A percentile compares a stretch with the other conserved stretches of the same genome.
Evolutionary conservation across 106 monocot genomes (phyloP).

Genomic region (Apostasia shenzhenica): DNA sequence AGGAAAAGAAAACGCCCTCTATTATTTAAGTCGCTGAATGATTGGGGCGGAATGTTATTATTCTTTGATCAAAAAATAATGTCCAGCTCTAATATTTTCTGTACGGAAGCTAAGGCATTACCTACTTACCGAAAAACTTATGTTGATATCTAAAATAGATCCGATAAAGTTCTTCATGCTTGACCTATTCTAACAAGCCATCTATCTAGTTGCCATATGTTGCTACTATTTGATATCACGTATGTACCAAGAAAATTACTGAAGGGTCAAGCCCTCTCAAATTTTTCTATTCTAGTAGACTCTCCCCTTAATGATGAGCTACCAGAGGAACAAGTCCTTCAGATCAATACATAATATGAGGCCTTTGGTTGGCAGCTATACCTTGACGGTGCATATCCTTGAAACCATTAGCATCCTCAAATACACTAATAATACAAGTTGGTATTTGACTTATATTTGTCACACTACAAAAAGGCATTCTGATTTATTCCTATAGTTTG

Average conservation of each 20-base stretch:
- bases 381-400: conserved; percentile 2
- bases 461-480: neutral
- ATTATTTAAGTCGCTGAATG: too few relatives aligned
- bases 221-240: conserved; percentile 10
- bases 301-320: neutral
- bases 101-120: neutral
- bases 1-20: too few relatives aligned
- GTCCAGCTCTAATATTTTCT: neutral
- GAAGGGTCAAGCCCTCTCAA: neutral
- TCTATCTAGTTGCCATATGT: neutral
- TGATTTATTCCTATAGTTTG: neutral
- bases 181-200: neutral
- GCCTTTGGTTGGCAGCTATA: neutral
- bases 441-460: conserved; percentile 1
- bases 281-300: neutral
- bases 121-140: neutral
- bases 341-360: neutral
- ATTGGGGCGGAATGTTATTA: too few relatives aligned
- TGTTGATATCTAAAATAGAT: neutral
- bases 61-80: neutral
- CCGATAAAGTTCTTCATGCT: neutral
- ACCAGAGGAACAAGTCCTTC: conserved; percentile 1
- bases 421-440: neutral
- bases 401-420: neutral
- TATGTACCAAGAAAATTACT: neutral